These are phyloP conservation scores for Samsoniella hepiali DNA, from an alignment of 2,329 filamentous ascomycete genomes.

Conservation along the genomic window DNA sequence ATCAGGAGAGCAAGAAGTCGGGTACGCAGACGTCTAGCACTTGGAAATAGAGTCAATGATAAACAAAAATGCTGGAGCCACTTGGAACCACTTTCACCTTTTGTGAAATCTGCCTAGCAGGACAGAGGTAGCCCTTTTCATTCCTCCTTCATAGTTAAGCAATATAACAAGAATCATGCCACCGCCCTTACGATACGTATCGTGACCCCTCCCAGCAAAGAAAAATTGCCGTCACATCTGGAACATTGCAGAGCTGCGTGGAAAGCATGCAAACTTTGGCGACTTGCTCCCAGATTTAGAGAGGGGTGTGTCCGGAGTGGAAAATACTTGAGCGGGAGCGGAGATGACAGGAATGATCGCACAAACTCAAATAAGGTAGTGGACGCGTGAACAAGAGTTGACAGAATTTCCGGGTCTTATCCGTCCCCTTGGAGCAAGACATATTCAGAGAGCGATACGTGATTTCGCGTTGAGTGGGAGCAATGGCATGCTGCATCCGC, in stretches of 20 bases:
- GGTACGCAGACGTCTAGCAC: slow-evolving; percentile 45
- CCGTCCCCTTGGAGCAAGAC: background rate
- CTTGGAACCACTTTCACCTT: too few relatives aligned
- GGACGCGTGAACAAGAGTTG: background rate
- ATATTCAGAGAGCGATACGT: background rate
- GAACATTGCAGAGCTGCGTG: too few relatives aligned
- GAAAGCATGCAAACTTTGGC: too few relatives aligned
- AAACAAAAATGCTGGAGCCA: too few relatives aligned
- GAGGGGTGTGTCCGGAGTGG: background rate
- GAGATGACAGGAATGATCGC: background rate
- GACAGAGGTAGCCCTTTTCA: too few relatives aligned
- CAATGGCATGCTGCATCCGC: background rate
- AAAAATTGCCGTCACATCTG: too few relatives aligned
- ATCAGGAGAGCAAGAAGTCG: slow-evolving; percentile 45
- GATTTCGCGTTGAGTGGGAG: background rate
- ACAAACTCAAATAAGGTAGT: background rate
- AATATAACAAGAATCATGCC: too few relatives aligned
- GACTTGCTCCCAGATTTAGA: background rate
- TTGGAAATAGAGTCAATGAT: slow-evolving; percentile 38
- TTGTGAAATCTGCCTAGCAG: background rate
- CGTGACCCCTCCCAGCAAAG: too few relatives aligned
- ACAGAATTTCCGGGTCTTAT: background rate
- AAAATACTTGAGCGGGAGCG: background rate
- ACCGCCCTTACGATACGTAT: too few relatives aligned
- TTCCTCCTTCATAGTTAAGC: too few relatives aligned